Evolutionary conservation across 1,284 basidiomycete species (phyloP).

Genomic region (Mixia osmundae): DNA sequence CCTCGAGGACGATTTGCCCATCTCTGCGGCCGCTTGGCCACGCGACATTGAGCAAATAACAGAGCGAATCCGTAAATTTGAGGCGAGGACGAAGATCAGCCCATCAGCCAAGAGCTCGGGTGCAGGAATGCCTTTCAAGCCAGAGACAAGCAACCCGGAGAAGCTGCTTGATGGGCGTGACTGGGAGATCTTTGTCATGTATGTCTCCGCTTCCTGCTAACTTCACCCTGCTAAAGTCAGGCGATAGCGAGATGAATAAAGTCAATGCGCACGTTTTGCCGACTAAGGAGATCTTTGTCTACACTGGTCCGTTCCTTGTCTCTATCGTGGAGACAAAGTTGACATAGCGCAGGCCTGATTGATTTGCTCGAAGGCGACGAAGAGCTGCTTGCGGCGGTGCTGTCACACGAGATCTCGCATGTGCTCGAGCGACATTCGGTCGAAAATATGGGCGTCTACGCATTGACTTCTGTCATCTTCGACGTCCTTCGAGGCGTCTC

Average conservation of each 20-base stretch:
- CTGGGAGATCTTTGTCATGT: constrained; percentile 29
- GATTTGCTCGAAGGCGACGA: constrained; percentile 25
- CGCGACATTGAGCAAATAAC: constrained; percentile 2
- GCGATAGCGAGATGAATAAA: constrained; percentile 21
- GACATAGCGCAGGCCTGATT: too few species aligned
- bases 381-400: constrained; percentile 26
- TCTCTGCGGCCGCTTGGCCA: constrained; percentile 25
- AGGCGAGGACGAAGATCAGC: constrained; percentile 2
- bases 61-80: constrained; percentile 5
- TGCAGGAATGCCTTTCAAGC: constrained; percentile 14
- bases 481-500: constrained; percentile 29
- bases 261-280: constrained; percentile 30
- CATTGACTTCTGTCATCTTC: constrained; percentile 28
- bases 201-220: constrained; percentile 6
- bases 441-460: constrained; percentile 28
- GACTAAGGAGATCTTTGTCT: constrained; percentile 29
- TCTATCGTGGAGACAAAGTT: too few species aligned
- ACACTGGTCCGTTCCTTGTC: too few species aligned
- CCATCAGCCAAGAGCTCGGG: constrained; percentile 9
- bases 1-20: constrained; percentile 22
- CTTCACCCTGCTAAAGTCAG: background rate
- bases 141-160: constrained; percentile 24
- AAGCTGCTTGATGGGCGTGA: constrained; percentile 23
- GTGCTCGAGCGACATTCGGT: constrained; percentile 29
- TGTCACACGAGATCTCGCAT: constrained; percentile 20